Conservation (phyloP, 768 basidiomycete species). For the Boletus vermiculosoides region DNA sequence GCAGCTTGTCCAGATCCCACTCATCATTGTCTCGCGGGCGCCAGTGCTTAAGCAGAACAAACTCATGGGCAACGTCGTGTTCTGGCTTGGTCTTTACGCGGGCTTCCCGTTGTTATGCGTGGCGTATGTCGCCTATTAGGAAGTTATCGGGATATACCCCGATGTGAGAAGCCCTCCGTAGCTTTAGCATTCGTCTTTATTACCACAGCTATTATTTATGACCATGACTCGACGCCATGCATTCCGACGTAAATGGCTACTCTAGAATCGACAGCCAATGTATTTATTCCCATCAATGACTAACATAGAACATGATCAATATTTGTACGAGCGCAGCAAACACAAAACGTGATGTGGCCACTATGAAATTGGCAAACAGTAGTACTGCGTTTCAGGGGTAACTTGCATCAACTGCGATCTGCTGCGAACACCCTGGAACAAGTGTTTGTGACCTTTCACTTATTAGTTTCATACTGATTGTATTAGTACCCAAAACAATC, state of each 20-base stretch:
- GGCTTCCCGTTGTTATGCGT: slow-evolving; percentile 95
- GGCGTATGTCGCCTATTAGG: slow-evolving; percentile 60
- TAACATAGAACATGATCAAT: too few species aligned
- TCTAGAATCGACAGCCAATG: not conserved
- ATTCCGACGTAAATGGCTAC: not conserved
- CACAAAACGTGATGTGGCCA: too few species aligned
- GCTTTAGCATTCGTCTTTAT: not conserved
- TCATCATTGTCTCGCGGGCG: slow-evolving; percentile 78
- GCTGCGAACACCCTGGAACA: not conserved
- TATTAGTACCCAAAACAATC: too few species aligned
- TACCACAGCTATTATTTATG: not conserved
- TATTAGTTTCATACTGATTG: too few species aligned
- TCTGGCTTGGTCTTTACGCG: slow-evolving; percentile 90
- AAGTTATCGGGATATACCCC: slow-evolving; percentile 12
- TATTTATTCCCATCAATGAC: not conserved
- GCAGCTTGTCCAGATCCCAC: slow-evolving; percentile 87
- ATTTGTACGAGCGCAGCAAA: too few species aligned
- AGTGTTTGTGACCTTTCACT: too few species aligned
- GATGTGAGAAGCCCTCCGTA: slow-evolving; percentile 4
- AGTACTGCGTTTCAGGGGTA: not conserved
- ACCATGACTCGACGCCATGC: not conserved
- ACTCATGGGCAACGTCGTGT: slow-evolving; percentile 79
- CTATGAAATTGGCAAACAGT: too few species aligned
- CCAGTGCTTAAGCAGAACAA: slow-evolving; percentile 80
- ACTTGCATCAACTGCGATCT: not conserved